A percentile compares a stretch with the other conserved stretches of the same genome.
phyloP scores from a whole-genome alignment of 2,329 filamentous ascomycete species.

The Rugonectria rugulosa region DNA sequence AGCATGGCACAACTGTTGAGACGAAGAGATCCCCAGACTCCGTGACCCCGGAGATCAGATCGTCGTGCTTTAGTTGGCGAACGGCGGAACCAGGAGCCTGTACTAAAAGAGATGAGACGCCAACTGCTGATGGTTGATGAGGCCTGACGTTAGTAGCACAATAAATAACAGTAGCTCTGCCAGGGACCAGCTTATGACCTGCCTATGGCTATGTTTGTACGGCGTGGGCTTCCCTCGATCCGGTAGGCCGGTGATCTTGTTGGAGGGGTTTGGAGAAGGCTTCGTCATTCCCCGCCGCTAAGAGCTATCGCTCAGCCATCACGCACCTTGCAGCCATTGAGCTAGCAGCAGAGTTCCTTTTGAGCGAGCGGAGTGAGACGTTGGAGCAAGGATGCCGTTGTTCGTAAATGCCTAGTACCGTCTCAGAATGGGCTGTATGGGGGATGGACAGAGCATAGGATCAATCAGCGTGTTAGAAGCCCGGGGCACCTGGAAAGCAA shows the following conservation, averaged over 20 bases:
- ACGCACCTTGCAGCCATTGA: slow-evolving; percentile 1
- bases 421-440: neutral
- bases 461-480: neutral
- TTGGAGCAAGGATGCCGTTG: slow-evolving; percentile 5
- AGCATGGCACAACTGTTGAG: too few relatives aligned
- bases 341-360: slow-evolving; percentile 11
- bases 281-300: slow-evolving; percentile 37
- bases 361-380: slow-evolving; percentile 9
- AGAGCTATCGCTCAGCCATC: slow-evolving; percentile 7
- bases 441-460: too few relatives aligned
- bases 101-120: slow-evolving; percentile 1
- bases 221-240: slow-evolving; percentile 33
- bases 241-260: slow-evolving; percentile 19
- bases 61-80: neutral
- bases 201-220: too few relatives aligned
- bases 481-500: slow-evolving; percentile 1
- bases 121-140: neutral
- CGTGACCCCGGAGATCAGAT: slow-evolving; percentile 9
- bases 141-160: too few relatives aligned
- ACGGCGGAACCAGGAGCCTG: slow-evolving; percentile 3
- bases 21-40: slow-evolving; percentile 5
- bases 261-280: slow-evolving; percentile 30
- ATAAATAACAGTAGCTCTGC: slow-evolving; percentile 14
- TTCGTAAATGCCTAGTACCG: neutral
- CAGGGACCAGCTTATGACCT: slow-evolving; percentile 18